phyloP scores from a whole-genome alignment of 495 filamentous ascomycete genomes.

The Aspergillus cristatus region DNA sequence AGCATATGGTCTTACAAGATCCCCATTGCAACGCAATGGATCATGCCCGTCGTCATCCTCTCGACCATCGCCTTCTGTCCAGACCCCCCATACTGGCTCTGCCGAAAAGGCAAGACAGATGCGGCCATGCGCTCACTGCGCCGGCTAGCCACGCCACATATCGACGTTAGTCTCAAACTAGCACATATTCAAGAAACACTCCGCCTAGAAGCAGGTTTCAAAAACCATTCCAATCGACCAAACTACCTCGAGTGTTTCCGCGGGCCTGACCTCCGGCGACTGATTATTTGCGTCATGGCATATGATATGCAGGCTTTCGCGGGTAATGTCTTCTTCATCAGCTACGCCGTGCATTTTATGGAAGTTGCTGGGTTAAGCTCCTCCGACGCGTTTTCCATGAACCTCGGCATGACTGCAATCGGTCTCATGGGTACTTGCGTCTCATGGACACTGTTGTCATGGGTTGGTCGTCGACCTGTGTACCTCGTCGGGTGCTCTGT shows the following conservation, averaged over 20 bases:
- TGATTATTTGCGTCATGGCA: constrained; percentile 38
- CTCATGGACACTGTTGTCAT: constrained; percentile 55
- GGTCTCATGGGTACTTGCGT: constrained; percentile 55
- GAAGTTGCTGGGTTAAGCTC: constrained; percentile 53
- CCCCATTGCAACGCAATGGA: constrained; percentile 29
- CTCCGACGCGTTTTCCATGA: constrained; percentile 52
- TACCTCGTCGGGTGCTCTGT: constrained; percentile 42
- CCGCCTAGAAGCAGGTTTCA: constrained; percentile 25
- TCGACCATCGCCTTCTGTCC: constrained; percentile 34
- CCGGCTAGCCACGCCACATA: constrained; percentile 19
- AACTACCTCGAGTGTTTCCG: constrained; percentile 35
- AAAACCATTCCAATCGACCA: constrained; percentile 30
- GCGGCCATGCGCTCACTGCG: constrained; percentile 26
- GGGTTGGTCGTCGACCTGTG: constrained; percentile 45
- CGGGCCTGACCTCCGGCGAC: constrained; percentile 36
- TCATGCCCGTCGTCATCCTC: constrained; percentile 21
- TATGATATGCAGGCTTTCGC: constrained; percentile 40
- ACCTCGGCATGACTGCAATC: constrained; percentile 56
- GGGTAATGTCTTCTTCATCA: constrained; percentile 22
- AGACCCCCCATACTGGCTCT: constrained; percentile 43
- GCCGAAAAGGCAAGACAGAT: constrained; percentile 30
- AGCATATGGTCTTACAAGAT: constrained; percentile 27
- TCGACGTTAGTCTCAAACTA: constrained; percentile 14
- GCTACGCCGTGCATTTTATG: constrained; percentile 34
- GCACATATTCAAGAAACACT: constrained; percentile 27